phyloP scores from a whole-genome alignment of 2,329 filamentous ascomycete genomes.

The Colletotrichum godetiae region DNA sequence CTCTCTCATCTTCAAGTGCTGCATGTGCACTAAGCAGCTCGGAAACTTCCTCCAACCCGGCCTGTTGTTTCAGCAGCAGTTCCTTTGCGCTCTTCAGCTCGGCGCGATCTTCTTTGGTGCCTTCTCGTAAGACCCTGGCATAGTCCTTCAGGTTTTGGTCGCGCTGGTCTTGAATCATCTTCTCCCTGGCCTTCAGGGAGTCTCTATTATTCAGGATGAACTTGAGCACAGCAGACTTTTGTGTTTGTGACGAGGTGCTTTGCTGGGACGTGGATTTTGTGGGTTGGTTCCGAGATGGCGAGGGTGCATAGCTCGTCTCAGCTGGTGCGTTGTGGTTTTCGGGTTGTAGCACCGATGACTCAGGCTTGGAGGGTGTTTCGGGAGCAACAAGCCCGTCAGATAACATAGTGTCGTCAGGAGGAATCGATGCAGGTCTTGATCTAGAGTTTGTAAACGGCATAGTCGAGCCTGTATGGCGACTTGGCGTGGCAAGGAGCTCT shows the following conservation, averaged over 20 bases:
- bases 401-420: conserved; percentile 17
- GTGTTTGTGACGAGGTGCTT: conserved; percentile 24
- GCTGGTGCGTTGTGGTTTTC: background rate
- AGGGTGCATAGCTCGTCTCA: background rate
- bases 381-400: conserved; percentile 35
- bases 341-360: background rate
- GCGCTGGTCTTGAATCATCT: conserved; percentile 54
- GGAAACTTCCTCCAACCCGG: conserved; percentile 54
- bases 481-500: conserved; percentile 58
- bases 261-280: conserved; percentile 15
- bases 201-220: conserved; percentile 44
- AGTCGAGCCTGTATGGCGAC: conserved; percentile 45
- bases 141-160: conserved; percentile 61
- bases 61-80: conserved; percentile 57
- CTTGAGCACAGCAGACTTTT: conserved; percentile 15
- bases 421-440: conserved; percentile 34
- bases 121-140: conserved; percentile 57
- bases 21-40: conserved; percentile 56
- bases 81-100: conserved; percentile 63
- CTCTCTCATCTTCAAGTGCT: conserved; percentile 54
- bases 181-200: conserved; percentile 49
- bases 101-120: conserved; percentile 57
- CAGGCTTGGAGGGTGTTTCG: conserved; percentile 28
- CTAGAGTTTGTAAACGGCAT: conserved; percentile 12
- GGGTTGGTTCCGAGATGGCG: background rate